Evolutionary conservation across 495 filamentous ascomycete genomes (phyloP), one percentile per base, ranked within the genome.

Genomic region (Hypomontagnella submonticulosa): DNA sequence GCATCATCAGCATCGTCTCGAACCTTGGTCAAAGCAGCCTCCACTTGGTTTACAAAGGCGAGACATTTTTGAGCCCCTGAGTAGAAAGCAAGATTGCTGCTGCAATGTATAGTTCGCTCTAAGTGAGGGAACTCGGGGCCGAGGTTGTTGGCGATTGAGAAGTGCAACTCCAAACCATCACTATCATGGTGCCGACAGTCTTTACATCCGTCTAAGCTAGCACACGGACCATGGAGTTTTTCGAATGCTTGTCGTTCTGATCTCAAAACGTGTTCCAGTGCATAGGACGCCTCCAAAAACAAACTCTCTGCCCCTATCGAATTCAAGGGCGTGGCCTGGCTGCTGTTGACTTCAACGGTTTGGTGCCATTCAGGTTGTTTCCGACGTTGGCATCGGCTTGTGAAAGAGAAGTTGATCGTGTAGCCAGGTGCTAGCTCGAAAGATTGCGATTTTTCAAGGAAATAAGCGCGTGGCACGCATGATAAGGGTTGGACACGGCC

Each of bases 351-450:
- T 47, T 67, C 75, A 5, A 78, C 34, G 1, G 55, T 66, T 19
- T 66, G 75, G 40, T 67, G 65, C 65, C 74, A 77, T 11, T 63
- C 53, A 1, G 59, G 42, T 12, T 65, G 61, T 7, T 58, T 67
- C 30, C 78, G 76, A 46, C 71, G 69, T 15, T 70, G 71, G 23
- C 75, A 74, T 59, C 74, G 69, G 43, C 75, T 80, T 18, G 72
- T 73, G 46, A 81, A 75, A 19, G 70, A 70, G 30, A 81, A 61
- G 23, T 73, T 66, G 50, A 82, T 73, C n/a, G 59, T 69, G 63
- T 81, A 82, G 6, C 80, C 80, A 3, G 80, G 77, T 4, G 77
- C 60, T 8, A 69, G 73, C 36, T 82, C 79, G 53, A 80, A 81
- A 4, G 57, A 42, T 53, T 82, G 80, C 1, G 74, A 66, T 4